Percentiles rank a stretch among this genome's conserved stretches.
Evolutionary conservation across 2,329 filamentous ascomycete species (phyloP).

Genomic region (Colletotrichum incanum): DNA sequence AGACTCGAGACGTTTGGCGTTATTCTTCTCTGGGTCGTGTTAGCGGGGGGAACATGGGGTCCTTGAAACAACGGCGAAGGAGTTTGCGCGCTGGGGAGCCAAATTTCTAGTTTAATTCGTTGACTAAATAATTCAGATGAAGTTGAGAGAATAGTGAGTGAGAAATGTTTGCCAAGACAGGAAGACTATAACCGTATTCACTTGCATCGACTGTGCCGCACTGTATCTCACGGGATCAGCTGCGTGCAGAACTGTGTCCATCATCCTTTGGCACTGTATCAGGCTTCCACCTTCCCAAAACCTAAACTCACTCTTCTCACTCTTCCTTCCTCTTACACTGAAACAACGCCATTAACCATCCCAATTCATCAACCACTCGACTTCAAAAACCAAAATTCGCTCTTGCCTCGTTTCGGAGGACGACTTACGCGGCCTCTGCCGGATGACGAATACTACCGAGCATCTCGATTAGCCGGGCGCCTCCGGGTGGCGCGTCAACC

Average conservation of each 20-base stretch:
- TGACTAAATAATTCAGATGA: slow-evolving; percentile 33
- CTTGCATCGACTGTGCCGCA: neutral
- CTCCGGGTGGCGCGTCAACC: slow-evolving; percentile 9
- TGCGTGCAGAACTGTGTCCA: neutral
- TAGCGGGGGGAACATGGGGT: neutral
- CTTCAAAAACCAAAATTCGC: neutral
- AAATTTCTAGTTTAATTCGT: slow-evolving; percentile 33
- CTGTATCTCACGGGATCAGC: neutral
- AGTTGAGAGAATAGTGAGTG: slow-evolving; percentile 11
- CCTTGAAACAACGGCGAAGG: slow-evolving; percentile 24
- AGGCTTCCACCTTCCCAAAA: slow-evolving; percentile 23
- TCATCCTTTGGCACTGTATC: slow-evolving; percentile 7
- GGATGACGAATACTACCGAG: slow-evolving; percentile 7
- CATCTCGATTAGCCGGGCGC: slow-evolving; percentile 1
- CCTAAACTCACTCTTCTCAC: slow-evolving; percentile 9
- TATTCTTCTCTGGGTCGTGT: slow-evolving; percentile 11
- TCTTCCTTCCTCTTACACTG: slow-evolving; percentile 25
- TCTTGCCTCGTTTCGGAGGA: neutral
- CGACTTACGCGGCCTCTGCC: slow-evolving; percentile 13
- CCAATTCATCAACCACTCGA: slow-evolving; percentile 1
- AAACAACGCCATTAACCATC: slow-evolving; percentile 21
- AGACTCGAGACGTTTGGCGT: neutral
- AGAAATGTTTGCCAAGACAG: neutral
- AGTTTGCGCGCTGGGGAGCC: slow-evolving; percentile 27
- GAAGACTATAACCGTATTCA: neutral